phyloP scores from a whole-genome alignment of 495 filamentous ascomycete genomes.

The Aspergillus baeticus region DNA sequence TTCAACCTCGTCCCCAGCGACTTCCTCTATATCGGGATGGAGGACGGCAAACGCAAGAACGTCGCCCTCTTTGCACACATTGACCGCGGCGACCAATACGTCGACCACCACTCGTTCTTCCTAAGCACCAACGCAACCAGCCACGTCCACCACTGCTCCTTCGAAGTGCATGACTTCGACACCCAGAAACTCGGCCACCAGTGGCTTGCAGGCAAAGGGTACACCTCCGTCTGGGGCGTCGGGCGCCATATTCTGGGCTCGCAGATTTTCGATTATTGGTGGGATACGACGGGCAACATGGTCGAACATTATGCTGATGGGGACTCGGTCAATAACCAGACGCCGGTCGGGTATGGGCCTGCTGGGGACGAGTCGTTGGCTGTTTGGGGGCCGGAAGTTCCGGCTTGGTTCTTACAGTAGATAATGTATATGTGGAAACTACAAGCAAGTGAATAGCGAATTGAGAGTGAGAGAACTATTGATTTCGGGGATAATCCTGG shows the following conservation, averaged over 20 bases:
- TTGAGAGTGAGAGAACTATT: too few relatives aligned
- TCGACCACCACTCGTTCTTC: slow-evolving; percentile 77
- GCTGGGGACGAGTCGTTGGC: slow-evolving; percentile 28
- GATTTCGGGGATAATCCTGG: too few relatives aligned
- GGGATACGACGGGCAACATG: slow-evolving; percentile 53
- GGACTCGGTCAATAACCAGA: slow-evolving; percentile 56
- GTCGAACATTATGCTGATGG: slow-evolving; percentile 65
- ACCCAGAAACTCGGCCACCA: slow-evolving; percentile 72
- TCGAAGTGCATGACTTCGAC: slow-evolving; percentile 76
- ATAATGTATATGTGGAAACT: too few relatives aligned
- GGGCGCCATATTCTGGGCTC: slow-evolving; percentile 73
- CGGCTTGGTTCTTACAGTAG: slow-evolving; percentile 4
- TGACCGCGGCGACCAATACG: slow-evolving; percentile 55
- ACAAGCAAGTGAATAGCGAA: too few relatives aligned
- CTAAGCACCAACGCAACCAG: slow-evolving; percentile 52
- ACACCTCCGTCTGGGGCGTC: slow-evolving; percentile 71
- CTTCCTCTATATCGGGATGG: slow-evolving; percentile 27
- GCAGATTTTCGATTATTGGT: slow-evolving; percentile 79
- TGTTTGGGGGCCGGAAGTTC: slow-evolving; percentile 35
- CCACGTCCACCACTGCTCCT: slow-evolving; percentile 71
- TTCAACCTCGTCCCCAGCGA: slow-evolving; percentile 65
- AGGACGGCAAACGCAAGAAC: slow-evolving; percentile 35
- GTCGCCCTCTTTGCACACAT: slow-evolving; percentile 64
- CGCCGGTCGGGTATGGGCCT: slow-evolving; percentile 13
- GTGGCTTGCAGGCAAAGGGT: slow-evolving; percentile 62